Percentiles rank a stretch among this genome's conserved stretches.
Evolutionary conservation across 2,329 filamentous ascomycete species (phyloP).

Genomic region (Trichoderma semiorbis): DNA sequence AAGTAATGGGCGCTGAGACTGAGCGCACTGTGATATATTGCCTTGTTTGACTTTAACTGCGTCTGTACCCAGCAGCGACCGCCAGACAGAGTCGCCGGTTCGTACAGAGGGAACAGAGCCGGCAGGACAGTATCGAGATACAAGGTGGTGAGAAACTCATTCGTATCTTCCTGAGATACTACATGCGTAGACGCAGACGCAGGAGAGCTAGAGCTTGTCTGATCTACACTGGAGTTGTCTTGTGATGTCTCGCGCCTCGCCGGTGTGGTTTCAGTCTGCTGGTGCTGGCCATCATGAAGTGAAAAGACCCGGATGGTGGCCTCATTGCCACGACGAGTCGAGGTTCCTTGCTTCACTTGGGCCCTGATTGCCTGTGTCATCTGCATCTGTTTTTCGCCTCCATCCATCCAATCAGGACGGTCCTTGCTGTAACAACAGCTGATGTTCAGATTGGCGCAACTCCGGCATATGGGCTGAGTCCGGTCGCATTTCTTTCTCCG

Average conservation of each 20-base stretch:
- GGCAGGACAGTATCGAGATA: conserved; percentile 43
- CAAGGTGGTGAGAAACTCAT: neutral
- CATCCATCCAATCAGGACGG: conserved; percentile 50
- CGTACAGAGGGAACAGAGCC: conserved; percentile 54
- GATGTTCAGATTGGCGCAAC: conserved; percentile 44
- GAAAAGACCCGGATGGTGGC: neutral
- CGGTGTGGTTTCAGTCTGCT: neutral
- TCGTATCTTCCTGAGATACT: neutral
- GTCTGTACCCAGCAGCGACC: conserved; percentile 52
- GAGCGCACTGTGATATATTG: conserved; percentile 48
- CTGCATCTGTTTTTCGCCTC: conserved; percentile 23
- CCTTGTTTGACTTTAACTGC: conserved; percentile 45
- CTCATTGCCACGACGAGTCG: conserved; percentile 31
- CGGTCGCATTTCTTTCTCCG: conserved; percentile 55
- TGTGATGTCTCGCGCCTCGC: neutral
- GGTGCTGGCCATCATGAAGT: neutral
- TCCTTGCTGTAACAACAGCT: conserved; percentile 44
- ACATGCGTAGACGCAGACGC: neutral
- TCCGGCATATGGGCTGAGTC: conserved; percentile 40
- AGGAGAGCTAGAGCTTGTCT: neutral
- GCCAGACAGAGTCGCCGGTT: conserved; percentile 43
- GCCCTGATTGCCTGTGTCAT: conserved; percentile 25
- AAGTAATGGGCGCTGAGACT: conserved; percentile 51
- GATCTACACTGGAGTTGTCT: neutral
- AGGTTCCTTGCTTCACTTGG: conserved; percentile 25